Base-by-base conservation (phyloP, 1,284 basidiomycete species). In the Clitocybe nebularis region DNA sequence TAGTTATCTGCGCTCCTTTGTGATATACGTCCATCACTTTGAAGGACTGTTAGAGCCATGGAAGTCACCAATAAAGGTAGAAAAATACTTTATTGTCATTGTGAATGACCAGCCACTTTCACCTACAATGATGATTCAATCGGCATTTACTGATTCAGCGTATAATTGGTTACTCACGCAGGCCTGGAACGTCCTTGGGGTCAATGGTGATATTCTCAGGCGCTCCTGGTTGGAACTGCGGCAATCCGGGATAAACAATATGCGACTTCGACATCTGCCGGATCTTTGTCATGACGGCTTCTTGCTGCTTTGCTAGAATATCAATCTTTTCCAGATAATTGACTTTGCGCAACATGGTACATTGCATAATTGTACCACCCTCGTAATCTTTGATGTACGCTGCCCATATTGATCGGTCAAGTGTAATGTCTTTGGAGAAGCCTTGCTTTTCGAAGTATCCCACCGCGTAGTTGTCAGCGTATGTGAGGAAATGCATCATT, bases 341-440 rank as follows among this genome's bases (percentile, higher is more conserved):
- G 50, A 99, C 83, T 55, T 91, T 89, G 17, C 80, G 84, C 14
- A 99, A 68, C 89, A 99, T 89, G 3, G 86, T 89, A 60, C 96
- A 99, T 65, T 96, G 93, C 95, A 99, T 98, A 68, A 99, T 90
- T 34, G 96, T 99, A n/a, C 93, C 95, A 36, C 96, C 96, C 62
- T 99, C 96, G 64, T 99, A 99, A 63, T 99, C 96, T 65, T 99
- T 99, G 81, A 99, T 99, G 64, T 99, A 99, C 1, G 95, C 96
- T 0, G 95, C 94, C 96, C 96, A 99, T 3, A 89, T 75, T 1
- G 90, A 84, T 28, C 94, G 81, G 45, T 89, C 86, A 13, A 96
- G 79, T 0, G 85, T 88, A 52, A 99, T 96, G 51, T 99, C 94
- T 64, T 98, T 99, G 1, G 92, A 91, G 67, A 99, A 99, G 0